Base-by-base conservation (phyloP, 225 moss, liverwort and hornwort species). In the Bryoerythrophyllum caledonicum region DNA sequence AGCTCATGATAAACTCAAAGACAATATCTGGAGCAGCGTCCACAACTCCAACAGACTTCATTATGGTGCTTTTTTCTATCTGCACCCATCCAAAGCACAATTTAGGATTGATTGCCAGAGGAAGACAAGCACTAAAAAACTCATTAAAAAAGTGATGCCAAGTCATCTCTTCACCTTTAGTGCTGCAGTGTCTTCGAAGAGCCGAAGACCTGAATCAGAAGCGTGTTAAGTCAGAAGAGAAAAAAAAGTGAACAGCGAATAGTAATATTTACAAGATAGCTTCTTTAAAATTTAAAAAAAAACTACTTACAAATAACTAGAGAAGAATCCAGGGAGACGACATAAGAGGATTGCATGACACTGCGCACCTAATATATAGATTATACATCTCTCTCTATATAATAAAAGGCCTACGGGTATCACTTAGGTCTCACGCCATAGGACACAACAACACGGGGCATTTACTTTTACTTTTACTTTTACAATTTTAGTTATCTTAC, bases 11-110 rank as follows among this genome's bases (percentile, higher is more conserved):
- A 75, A 80, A 75, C 73, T 91, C 93, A 63, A 93, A 93, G 56
- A 93, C 77, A 5, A 49, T 76, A 35, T 91, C 87, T 32, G 91
- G 78, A 25, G 91, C 34, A 15, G 81, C 82, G n/a, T 87, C 91
- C 48, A 93, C 86, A 74, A 89, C 89, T 67, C 93, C 93, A 34
- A 91, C 91, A 46, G 91, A 85, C 79, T 93, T 93, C 91, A 93
- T 87, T 14, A 91, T 91, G 59, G 81, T 81, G 67, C 85, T 82
- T 82, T 91, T 91, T 70, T 91, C 91, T 64, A 80, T 82, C 91
- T 89, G 77, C 70, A 82, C 24, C 23, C 8, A 63, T 53, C 60
- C 27, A 78, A 44, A 59, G 32, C 77, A 73, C 17, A 82, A 58
- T 27, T 61, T 19, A 21, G 28, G 44, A 51, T 32, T 20, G 66